Percentiles rank a stretch among this genome's conserved stretches.
phyloP scores from a whole-genome alignment of 2,329 filamentous ascomycete genomes.

The Phyllosticta citrichinensis region DNA sequence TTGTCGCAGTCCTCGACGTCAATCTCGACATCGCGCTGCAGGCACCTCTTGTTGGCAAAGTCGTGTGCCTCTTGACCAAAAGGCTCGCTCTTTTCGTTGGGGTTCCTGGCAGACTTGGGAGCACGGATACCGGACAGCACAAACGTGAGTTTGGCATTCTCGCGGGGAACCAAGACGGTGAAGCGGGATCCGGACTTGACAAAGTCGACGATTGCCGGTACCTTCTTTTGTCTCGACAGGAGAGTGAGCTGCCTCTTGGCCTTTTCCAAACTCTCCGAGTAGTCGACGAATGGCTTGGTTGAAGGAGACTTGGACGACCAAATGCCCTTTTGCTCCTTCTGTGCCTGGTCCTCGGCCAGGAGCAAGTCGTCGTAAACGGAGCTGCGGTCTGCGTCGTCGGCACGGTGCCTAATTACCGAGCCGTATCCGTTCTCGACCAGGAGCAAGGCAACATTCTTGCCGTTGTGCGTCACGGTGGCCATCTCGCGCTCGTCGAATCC shows the following conservation, averaged over 20 bases:
- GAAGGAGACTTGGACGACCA: conserved; percentile 87
- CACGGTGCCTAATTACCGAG: conserved; percentile 87
- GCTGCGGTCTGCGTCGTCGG: conserved; percentile 88
- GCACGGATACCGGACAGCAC: conserved; percentile 89
- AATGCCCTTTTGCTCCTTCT: conserved; percentile 84
- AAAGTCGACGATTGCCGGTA: conserved; percentile 90
- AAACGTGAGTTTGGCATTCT: conserved; percentile 89
- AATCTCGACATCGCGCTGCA: conserved; percentile 92
- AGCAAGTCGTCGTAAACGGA: conserved; percentile 88
- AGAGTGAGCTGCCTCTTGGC: conserved; percentile 88
- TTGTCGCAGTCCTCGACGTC: conserved; percentile 94
- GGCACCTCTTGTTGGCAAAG: conserved; percentile 75
- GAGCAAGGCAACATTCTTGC: conserved; percentile 74
- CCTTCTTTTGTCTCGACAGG: conserved; percentile 80
- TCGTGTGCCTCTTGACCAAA: conserved; percentile 94
- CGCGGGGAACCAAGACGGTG: conserved; percentile 80
- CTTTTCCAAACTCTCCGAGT: conserved; percentile 86
- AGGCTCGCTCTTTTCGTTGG: conserved; percentile 75
- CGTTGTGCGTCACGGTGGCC: conserved; percentile 71
- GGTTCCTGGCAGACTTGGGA: conserved; percentile 72
- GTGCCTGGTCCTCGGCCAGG: conserved; percentile 68
- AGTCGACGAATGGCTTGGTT: conserved; percentile 72
- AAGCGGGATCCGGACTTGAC: conserved; percentile 96
- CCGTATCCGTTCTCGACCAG: conserved; percentile 90
- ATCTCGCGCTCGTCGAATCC: conserved; percentile 94